Evolutionary conservation across 768 basidiomycete genomes (phyloP).

Genomic region (Tricholoma sp.): DNA sequence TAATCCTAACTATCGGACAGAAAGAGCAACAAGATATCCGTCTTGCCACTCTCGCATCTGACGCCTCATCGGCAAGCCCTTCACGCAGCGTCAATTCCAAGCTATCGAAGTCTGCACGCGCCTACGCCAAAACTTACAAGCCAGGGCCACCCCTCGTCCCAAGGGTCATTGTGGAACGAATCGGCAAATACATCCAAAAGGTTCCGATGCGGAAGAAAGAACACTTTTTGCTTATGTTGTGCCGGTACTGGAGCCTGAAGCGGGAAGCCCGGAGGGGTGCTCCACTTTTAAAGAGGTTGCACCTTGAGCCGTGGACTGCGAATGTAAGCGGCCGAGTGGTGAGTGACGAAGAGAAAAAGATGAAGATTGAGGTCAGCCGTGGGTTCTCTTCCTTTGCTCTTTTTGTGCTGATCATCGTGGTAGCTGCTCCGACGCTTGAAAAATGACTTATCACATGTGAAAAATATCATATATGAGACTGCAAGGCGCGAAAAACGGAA

Average conservation of each 20-base stretch:
- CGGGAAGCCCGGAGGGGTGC: slow-evolving; percentile 91
- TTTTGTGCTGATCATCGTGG: neutral
- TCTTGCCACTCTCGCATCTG: slow-evolving; percentile 46
- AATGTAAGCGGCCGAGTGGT: slow-evolving; percentile 55
- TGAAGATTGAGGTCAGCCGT: slow-evolving; percentile 71
- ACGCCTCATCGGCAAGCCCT: slow-evolving; percentile 37
- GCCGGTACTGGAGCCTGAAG: slow-evolving; percentile 97
- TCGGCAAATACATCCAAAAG: slow-evolving; percentile 68
- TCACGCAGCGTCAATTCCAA: slow-evolving; percentile 32
- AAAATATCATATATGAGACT: slow-evolving; percentile 58
- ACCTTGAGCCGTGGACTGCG: slow-evolving; percentile 97
- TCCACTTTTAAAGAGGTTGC: slow-evolving; percentile 85
- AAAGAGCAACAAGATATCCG: slow-evolving; percentile 67
- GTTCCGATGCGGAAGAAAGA: slow-evolving; percentile 69
- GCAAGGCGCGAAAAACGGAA: slow-evolving; percentile 83
- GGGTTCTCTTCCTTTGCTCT: neutral
- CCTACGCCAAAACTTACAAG: slow-evolving; percentile 88
- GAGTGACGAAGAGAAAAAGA: slow-evolving; percentile 76
- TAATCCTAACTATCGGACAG: slow-evolving; percentile 26
- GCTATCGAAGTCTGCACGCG: slow-evolving; percentile 76
- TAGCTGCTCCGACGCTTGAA: slow-evolving; percentile 60
- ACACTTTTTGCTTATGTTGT: slow-evolving; percentile 73
- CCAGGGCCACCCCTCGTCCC: slow-evolving; percentile 93
- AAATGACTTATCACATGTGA: slow-evolving; percentile 72
- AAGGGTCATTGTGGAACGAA: slow-evolving; percentile 71